Evolutionary conservation across 768 basidiomycete species (phyloP), one percentile per base, ranked within the genome.

Genomic region (Scleroderma citrinum): DNA sequence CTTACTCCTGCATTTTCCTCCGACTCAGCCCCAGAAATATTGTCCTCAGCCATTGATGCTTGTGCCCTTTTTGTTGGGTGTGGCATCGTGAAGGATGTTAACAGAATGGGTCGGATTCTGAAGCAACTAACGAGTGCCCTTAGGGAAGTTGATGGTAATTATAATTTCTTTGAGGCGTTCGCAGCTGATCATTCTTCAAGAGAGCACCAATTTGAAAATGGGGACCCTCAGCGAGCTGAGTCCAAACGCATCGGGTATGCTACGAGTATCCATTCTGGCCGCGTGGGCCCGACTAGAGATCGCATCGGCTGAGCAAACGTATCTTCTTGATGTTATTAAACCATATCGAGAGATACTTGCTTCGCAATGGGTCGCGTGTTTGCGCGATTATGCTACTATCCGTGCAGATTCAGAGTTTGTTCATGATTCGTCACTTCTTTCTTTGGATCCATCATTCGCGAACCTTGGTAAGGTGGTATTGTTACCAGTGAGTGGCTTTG

Each of bases 11-110:
- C 94, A 0, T 98, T 99, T 61, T 92, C 92, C 1, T 77, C 91
- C 0, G 96, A 98, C 62, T 91, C 93, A 1, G 92, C 92, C 1
- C 95, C 95, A 0, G 95, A 99, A 63, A 94, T 98, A 29, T 62
- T 97, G 35, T 90, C 94, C 0, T 85, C 89, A 21, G 95, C 93
- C 1, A 83, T 98, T 16, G 82, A 92, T 60, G 87, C 92, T 10
- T 97, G 95, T 58, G 96, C 95, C 2, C 78, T 92, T 7, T 98
- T 95, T 59, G 92, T 98, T 7, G 93, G 95, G 1, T 92, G 88
- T 59, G 95, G 96, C 7, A 83, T 97, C 14, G 87, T 96, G 21
- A 93, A 89, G 62, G 92, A 97, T 65, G 78, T 94, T 3, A 70
- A 70, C 38, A 76, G 90, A 50, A 97, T 99, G 95, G 95, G 95